Conservation (phyloP, 139 green algal genomes). For the Chlamydomonas incerta region DNA sequence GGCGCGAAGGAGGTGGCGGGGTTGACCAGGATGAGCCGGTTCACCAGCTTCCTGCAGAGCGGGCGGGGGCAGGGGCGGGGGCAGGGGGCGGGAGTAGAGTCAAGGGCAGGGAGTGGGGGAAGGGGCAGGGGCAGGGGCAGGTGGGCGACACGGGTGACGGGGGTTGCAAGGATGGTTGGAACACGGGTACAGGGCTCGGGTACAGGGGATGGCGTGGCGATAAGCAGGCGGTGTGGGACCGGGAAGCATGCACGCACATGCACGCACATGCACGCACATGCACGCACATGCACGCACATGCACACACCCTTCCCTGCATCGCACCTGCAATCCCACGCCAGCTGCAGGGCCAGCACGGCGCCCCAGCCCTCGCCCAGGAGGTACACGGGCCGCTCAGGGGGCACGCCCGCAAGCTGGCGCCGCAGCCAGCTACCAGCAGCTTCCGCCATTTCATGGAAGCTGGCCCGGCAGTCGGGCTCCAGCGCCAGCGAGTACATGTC, state of each 20-base stretch:
- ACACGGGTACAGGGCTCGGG: too few relatives aligned
- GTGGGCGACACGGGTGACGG: too few relatives aligned
- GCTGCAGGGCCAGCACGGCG: slow-evolving; percentile 77
- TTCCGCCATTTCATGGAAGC: slow-evolving; percentile 8
- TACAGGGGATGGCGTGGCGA: too few relatives aligned
- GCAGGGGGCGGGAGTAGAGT: too few relatives aligned
- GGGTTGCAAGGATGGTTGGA: too few relatives aligned
- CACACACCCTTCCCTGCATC: not conserved
- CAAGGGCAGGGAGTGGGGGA: too few relatives aligned
- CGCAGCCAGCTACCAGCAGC: slow-evolving; percentile 36
- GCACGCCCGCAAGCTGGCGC: not conserved
- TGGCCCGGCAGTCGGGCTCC: not conserved
- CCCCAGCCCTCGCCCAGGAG: slow-evolving; percentile 90
- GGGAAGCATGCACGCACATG: too few relatives aligned
- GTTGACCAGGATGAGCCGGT: slow-evolving; percentile 86
- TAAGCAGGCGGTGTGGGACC: too few relatives aligned
- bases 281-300: too few relatives aligned
- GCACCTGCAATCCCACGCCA: slow-evolving; percentile 53
- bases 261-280: too few relatives aligned
- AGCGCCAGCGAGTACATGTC: slow-evolving; percentile 5
- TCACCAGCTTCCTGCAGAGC: slow-evolving; percentile 29
- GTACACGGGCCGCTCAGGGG: slow-evolving; percentile 78
- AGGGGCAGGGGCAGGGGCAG: too few relatives aligned
- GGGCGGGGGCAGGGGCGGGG: too few relatives aligned
- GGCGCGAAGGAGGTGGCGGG: slow-evolving; percentile 81